Percentiles rank a stretch among this genome's conserved stretches.
phyloP scores from a whole-genome alignment of 129 eudicot species.

The Sambucus nigra region DNA sequence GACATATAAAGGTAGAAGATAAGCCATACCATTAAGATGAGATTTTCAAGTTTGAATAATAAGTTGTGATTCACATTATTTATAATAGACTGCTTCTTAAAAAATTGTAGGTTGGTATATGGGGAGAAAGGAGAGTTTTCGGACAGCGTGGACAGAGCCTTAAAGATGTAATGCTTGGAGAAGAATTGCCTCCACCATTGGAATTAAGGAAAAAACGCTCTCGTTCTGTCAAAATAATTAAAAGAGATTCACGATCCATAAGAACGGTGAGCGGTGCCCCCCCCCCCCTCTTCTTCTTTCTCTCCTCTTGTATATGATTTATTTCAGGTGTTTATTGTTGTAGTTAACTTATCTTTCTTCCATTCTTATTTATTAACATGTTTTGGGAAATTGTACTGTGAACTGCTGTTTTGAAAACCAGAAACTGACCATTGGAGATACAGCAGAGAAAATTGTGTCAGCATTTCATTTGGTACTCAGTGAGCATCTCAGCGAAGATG shows the following conservation, averaged over 20 bases:
- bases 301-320: neutral
- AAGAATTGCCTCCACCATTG: slow-evolving; percentile 61
- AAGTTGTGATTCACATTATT: neutral
- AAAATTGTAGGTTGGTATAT: slow-evolving; percentile 57
- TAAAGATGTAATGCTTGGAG: slow-evolving; percentile 70
- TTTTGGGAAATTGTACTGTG: slow-evolving; percentile 1
- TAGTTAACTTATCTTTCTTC: neutral
- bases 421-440: slow-evolving; percentile 79
- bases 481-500: slow-evolving; percentile 71
- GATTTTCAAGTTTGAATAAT: too few species aligned
- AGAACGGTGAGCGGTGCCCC: slow-evolving; percentile 44
- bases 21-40: too few species aligned
- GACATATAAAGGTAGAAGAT: neutral
- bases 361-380: neutral
- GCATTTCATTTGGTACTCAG: slow-evolving; percentile 69
- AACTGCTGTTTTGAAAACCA: slow-evolving; percentile 29
- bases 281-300: neutral
- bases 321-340: neutral
- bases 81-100: neutral
- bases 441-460: slow-evolving; percentile 80
- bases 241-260: slow-evolving; percentile 81
- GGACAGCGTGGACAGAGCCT: slow-evolving; percentile 65
- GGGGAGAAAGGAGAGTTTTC: slow-evolving; percentile 94
- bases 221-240: slow-evolving; percentile 68
- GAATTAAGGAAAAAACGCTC: slow-evolving; percentile 79